Conservation (phyloP, 495 filamentous ascomycete species). For the Tuber magnatum region DNA sequence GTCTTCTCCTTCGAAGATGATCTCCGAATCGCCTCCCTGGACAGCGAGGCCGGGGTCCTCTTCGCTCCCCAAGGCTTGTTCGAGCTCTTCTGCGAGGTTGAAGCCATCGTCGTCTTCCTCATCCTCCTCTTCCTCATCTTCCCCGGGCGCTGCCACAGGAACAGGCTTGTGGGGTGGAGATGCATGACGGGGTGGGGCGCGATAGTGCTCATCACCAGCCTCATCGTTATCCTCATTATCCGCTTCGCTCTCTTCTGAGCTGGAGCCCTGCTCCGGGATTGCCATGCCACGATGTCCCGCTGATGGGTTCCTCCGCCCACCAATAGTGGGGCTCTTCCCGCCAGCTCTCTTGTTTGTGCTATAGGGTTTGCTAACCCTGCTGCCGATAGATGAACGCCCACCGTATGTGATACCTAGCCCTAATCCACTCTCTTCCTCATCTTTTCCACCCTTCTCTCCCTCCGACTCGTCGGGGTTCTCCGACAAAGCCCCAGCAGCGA, state of each 20-base stretch:
- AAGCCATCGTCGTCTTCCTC: constrained; percentile 29
- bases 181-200: constrained; percentile 9
- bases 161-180: background rate
- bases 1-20: constrained; percentile 31
- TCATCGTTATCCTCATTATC: constrained; percentile 35
- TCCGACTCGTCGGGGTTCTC: constrained; percentile 24
- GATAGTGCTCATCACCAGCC: constrained; percentile 17
- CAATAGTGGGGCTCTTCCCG: constrained; percentile 19
- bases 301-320: constrained; percentile 18
- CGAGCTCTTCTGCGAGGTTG: constrained; percentile 24
- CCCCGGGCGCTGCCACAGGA: background rate
- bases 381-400: constrained; percentile 20
- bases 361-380: constrained; percentile 13
- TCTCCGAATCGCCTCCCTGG: constrained; percentile 20
- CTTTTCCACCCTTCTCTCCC: constrained; percentile 16
- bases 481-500: constrained; percentile 30
- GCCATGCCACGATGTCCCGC: constrained; percentile 18
- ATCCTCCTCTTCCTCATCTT: constrained; percentile 20
- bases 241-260: constrained; percentile 35
- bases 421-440: constrained; percentile 23
- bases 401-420: constrained; percentile 25
- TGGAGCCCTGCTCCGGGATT: constrained; percentile 7
- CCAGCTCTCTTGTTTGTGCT: constrained; percentile 24
- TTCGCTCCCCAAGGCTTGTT: constrained; percentile 29
- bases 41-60: constrained; percentile 18